Percentiles rank a stretch among this genome's conserved stretches.
phyloP scores from a whole-genome alignment of 306 rosid species.

The Ochetophila trinervis region DNA sequence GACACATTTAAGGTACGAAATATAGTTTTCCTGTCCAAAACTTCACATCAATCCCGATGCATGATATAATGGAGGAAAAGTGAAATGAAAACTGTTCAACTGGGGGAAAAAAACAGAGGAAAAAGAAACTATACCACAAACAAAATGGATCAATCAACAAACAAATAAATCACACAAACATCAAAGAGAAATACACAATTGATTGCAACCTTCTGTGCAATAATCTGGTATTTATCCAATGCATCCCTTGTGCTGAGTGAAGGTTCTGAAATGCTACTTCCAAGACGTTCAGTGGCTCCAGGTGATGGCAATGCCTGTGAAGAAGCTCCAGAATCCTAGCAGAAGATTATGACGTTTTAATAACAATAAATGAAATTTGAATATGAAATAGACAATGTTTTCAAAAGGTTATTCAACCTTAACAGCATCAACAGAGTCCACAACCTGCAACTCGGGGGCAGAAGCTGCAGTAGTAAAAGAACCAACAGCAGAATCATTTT shows the following conservation, averaged over 20 bases:
- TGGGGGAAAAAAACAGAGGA: not conserved
- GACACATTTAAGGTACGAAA: not conserved
- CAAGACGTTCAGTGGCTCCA: constrained; percentile 65
- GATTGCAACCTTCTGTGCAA: constrained; percentile 78
- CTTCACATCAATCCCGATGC: not conserved
- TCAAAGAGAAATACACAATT: constrained; percentile 9
- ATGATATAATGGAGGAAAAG: too few species aligned
- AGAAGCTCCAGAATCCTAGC: constrained; percentile 78
- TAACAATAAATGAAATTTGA: constrained; percentile 12
- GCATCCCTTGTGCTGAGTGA: constrained; percentile 87
- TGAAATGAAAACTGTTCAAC: not conserved
- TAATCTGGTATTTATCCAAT: constrained; percentile 80
- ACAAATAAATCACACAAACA: not conserved
- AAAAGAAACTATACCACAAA: not conserved
- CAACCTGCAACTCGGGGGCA: constrained; percentile 63
- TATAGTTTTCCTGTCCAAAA: not conserved
- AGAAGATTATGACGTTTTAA: constrained; percentile 34
- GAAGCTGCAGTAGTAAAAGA: constrained; percentile 71
- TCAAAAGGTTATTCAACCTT: constrained; percentile 39
- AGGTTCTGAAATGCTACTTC: constrained; percentile 67
- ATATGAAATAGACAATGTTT: not conserved
- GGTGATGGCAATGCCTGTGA: constrained; percentile 63
- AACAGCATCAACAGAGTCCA: constrained; percentile 54
- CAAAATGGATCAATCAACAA: not conserved
- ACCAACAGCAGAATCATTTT: constrained; percentile 62